These are phyloP conservation scores for Cryptosporidium muris DNA, from an alignment of 169 alveolate species.

Conservation along the genomic window DNA sequence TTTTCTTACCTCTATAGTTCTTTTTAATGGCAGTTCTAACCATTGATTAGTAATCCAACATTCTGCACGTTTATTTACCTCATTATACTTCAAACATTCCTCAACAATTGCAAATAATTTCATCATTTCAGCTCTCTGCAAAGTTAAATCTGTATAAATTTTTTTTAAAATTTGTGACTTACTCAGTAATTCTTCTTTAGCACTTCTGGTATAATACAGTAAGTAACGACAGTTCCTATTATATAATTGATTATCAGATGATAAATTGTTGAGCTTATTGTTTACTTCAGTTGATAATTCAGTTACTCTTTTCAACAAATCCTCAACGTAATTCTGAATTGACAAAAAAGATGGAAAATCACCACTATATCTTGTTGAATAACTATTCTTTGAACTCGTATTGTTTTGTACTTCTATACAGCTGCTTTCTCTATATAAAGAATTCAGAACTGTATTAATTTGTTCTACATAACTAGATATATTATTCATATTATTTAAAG, in stretches of 20 bases:
- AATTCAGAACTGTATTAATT: constrained; percentile 5
- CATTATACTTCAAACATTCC: constrained; percentile 18
- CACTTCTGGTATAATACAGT: constrained; percentile 4
- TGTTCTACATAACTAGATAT: constrained; percentile 20
- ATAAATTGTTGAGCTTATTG: neutral
- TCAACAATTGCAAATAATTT: constrained; percentile 43
- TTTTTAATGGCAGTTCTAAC: constrained; percentile 48
- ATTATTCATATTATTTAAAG: constrained; percentile 13
- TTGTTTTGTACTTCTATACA: constrained; percentile 22
- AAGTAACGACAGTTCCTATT: neutral
- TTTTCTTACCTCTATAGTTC: constrained; percentile 51
- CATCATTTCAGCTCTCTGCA: constrained; percentile 12
- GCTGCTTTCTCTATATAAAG: constrained; percentile 30
- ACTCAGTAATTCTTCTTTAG: neutral
- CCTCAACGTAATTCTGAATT: constrained; percentile 13
- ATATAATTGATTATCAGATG: constrained; percentile 2
- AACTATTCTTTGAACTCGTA: constrained; percentile 5
- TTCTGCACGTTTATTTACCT: constrained; percentile 18
- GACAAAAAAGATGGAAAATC: constrained; percentile 37
- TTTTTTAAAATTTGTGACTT: constrained; percentile 5
- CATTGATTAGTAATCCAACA: constrained; percentile 66
- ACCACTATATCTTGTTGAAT: constrained; percentile 12
- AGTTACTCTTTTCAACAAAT: constrained; percentile 30
- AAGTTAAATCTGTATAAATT: constrained; percentile 18
- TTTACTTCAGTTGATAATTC: neutral